Conservation (phyloP, 1,284 basidiomycete species). For the Bjerkandera adusta region DNA sequence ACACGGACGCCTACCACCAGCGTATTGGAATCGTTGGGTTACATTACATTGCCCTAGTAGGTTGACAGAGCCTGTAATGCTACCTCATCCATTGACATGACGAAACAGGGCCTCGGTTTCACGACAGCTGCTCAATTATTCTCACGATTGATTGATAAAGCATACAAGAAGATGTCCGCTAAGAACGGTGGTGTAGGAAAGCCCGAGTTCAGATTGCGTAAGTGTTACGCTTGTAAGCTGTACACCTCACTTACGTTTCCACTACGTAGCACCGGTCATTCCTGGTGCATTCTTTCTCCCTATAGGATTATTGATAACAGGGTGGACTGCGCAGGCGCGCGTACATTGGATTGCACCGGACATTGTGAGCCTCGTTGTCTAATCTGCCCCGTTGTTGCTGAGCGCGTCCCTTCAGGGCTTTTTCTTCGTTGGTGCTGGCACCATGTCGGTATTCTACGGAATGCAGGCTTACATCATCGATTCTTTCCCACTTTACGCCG, state of each 20-base stretch:
- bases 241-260: no score
- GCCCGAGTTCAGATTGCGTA: slow-evolving; percentile 49
- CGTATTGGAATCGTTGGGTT: slow-evolving; percentile 52
- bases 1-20: slow-evolving; percentile 48
- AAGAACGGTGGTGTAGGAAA: slow-evolving; percentile 51
- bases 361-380: slow-evolving; percentile 40
- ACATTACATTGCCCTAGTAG: slow-evolving; percentile 59
- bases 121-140: slow-evolving; percentile 52
- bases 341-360: slow-evolving; percentile 67
- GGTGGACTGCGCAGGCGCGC: slow-evolving; percentile 57
- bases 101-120: slow-evolving; percentile 30
- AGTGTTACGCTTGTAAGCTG: slow-evolving; percentile 5
- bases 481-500: slow-evolving; percentile 60
- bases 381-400: neutral
- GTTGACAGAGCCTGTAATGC: neutral
- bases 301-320: slow-evolving; percentile 57
- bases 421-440: slow-evolving; percentile 46
- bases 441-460: slow-evolving; percentile 52
- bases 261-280: slow-evolving; percentile 41
- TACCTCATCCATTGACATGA: neutral
- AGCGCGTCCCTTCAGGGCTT: slow-evolving; percentile 43
- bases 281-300: slow-evolving; percentile 51
- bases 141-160: slow-evolving; percentile 49
- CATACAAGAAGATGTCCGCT: slow-evolving; percentile 49
- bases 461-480: slow-evolving; percentile 66